These are phyloP conservation scores for Phytopythium cucurbitacearum DNA, from an alignment of 352 stramenopile species.

Conservation along the genomic window DNA sequence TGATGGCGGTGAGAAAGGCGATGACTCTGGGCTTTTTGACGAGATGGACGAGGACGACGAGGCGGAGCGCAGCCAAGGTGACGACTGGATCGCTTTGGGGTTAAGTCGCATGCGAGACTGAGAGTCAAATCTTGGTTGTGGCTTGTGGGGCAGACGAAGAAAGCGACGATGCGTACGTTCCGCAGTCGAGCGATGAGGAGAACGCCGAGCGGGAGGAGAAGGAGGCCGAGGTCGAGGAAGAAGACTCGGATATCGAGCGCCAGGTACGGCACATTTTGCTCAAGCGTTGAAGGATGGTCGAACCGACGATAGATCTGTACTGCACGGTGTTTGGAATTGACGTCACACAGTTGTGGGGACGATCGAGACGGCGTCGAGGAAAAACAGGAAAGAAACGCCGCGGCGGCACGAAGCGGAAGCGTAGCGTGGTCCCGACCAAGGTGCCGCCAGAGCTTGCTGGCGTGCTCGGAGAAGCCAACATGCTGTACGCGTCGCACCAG, in stretches of 20 bases:
- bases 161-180: slow-evolving; percentile 56
- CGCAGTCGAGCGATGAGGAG: slow-evolving; percentile 61
- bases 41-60: slow-evolving; percentile 21
- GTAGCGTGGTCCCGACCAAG: slow-evolving; percentile 65
- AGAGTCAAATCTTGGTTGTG: not conserved
- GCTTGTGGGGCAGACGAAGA: slow-evolving; percentile 18
- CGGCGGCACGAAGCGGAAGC: slow-evolving; percentile 31
- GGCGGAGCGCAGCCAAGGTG: slow-evolving; percentile 1
- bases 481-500: slow-evolving; percentile 84
- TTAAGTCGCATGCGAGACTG: too few species aligned
- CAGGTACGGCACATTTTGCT: slow-evolving; percentile 16
- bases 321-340: not conserved
- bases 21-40: slow-evolving; percentile 16
- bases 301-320: too few species aligned
- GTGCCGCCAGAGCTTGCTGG: slow-evolving; percentile 73
- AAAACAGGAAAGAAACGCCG: slow-evolving; percentile 26
- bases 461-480: slow-evolving; percentile 80
- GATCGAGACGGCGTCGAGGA: slow-evolving; percentile 52
- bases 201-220: slow-evolving; percentile 34
- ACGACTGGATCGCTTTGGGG: too few species aligned
- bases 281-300: too few species aligned
- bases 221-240: slow-evolving; percentile 50
- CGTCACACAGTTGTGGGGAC: slow-evolving; percentile 54
- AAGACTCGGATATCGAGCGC: slow-evolving; percentile 84
- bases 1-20: slow-evolving; percentile 12